phyloP scores from a whole-genome alignment of 2,329 filamentous ascomycete genomes.

The Acrodontium crateriforme region DNA sequence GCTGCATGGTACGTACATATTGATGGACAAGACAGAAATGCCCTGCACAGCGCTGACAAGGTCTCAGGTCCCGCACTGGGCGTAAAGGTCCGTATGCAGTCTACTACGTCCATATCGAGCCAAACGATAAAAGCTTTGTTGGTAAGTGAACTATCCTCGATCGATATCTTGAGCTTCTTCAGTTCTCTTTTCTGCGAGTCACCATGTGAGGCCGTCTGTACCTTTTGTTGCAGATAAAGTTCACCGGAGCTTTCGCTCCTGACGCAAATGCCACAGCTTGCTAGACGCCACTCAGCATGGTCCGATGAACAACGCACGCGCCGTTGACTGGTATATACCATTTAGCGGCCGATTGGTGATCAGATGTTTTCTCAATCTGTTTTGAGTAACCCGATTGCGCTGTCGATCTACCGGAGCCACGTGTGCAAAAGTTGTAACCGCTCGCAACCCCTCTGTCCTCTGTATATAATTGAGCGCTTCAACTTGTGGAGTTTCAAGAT shows the following conservation, averaged over 20 bases:
- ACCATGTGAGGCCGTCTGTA: not conserved
- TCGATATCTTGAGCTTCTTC: not conserved
- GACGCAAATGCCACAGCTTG: no score
- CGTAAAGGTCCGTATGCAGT: constrained; percentile 76
- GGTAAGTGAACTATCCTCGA: constrained; percentile 36
- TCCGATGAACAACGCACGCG: no score
- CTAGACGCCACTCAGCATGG: no score
- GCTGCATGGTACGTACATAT: constrained; percentile 52
- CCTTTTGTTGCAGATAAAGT: not conserved
- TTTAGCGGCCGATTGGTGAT: no score
- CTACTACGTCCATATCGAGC: constrained; percentile 78
- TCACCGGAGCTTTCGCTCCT: constrained; percentile 1
- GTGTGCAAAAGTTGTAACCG: no score
- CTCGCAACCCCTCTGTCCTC: no score
- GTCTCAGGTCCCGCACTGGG: constrained; percentile 56
- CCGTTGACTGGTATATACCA: no score
- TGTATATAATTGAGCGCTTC: no score
- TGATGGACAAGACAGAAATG: not conserved
- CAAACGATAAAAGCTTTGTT: constrained; percentile 50
- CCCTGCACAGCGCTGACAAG: constrained; percentile 3
- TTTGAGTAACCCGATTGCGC: no score
- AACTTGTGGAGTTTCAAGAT: no score
- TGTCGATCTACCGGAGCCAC: no score
- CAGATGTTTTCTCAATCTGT: no score
- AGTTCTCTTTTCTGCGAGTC: not conserved